phyloP scores from a whole-genome alignment of 352 stramenopile species.

The Blastocystis sp. region DNA sequence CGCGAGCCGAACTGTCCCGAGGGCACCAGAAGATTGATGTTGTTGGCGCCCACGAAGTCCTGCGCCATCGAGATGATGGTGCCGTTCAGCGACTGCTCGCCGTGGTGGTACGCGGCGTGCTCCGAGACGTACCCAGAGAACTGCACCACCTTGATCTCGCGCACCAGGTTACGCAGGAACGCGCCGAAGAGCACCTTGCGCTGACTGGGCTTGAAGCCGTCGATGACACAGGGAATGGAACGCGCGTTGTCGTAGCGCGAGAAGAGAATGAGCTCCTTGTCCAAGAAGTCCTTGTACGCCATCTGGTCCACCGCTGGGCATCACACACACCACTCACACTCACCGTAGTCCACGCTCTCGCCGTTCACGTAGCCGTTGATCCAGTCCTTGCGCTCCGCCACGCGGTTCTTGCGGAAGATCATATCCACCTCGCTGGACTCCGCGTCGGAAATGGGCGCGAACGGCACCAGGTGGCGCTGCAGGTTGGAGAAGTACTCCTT shows the following conservation, averaged over 20 bases:
- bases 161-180: constrained; percentile 96
- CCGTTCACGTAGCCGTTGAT: constrained; percentile 85
- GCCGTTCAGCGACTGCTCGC: constrained; percentile 89
- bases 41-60: constrained; percentile 97
- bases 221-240: constrained; percentile 91
- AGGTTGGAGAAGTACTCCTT: constrained; percentile 96
- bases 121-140: constrained; percentile 89
- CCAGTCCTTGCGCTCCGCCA: constrained; percentile 94
- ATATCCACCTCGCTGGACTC: constrained; percentile 90
- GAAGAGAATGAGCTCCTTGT: constrained; percentile 98
- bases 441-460: constrained; percentile 77
- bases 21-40: constrained; percentile 91
- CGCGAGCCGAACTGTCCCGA: constrained; percentile 96
- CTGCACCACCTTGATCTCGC: constrained; percentile 80
- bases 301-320: constrained; percentile 83
- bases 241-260: constrained; percentile 95
- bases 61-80: constrained; percentile 98
- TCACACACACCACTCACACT: constrained; percentile 8
- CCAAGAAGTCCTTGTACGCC: constrained; percentile 92
- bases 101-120: constrained; percentile 97
- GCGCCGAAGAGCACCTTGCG: constrained; percentile 95
- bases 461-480: constrained; percentile 89
- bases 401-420: constrained; percentile 94
- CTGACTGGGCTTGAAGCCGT: constrained; percentile 98
- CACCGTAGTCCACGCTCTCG: constrained; percentile 88